These are phyloP conservation scores for Serpula lacrymans DNA, from an alignment of 768 basidiomycete species.

Conservation along the genomic window DNA sequence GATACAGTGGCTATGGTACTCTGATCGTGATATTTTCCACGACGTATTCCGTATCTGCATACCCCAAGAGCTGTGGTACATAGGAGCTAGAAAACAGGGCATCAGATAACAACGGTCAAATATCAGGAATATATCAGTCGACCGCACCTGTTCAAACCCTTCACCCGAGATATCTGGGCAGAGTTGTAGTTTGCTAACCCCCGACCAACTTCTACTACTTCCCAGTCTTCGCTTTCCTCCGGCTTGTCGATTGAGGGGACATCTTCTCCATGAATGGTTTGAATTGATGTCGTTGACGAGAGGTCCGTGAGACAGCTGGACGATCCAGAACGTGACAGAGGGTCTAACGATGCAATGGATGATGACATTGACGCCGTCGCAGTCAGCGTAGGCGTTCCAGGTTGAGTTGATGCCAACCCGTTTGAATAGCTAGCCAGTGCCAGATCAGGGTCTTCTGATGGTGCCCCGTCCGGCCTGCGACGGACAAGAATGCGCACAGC, in stretches of 20 bases:
- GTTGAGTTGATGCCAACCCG: conserved; percentile 45
- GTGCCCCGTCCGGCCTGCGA: conserved; percentile 24
- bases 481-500: conserved; percentile 82
- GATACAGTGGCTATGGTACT: conserved; percentile 39
- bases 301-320: no score
- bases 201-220: conserved; percentile 87
- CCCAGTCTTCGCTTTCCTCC: conserved; percentile 52
- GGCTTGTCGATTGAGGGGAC: conserved; percentile 21
- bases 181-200: conserved; percentile 97
- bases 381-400: conserved; percentile 49
- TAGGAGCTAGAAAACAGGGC: conserved; percentile 54
- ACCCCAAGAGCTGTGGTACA: conserved; percentile 78
- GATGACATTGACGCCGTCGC: conserved; percentile 42
- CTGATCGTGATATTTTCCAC: conserved; percentile 92
- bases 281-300: no score
- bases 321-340: conserved; percentile 39
- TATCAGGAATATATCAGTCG: background rate
- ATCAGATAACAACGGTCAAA: conserved; percentile 5
- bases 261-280: conserved; percentile 32
- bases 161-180: conserved; percentile 82
- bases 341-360: conserved; percentile 44
- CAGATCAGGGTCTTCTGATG: conserved; percentile 23
- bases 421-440: conserved; percentile 33
- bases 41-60: conserved; percentile 95
- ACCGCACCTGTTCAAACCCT: conserved; percentile 87